phyloP scores from a whole-genome alignment of 768 basidiomycete species.

The Tulasnella sp. region DNA sequence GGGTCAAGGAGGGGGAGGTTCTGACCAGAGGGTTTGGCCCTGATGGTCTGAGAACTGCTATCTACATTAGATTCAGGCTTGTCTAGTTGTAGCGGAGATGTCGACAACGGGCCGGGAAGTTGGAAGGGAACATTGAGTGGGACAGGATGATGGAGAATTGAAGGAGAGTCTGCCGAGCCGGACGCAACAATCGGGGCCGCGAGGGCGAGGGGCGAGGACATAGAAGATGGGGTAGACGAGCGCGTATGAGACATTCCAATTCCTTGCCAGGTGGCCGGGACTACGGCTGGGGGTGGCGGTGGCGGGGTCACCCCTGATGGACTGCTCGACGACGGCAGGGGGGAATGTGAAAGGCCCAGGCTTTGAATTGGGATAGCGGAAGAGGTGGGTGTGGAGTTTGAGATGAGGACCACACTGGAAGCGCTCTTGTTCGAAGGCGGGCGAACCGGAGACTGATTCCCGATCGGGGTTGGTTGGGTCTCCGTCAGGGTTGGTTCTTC shows the following conservation, averaged over 20 bases:
- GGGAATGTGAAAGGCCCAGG: slow-evolving; percentile 18
- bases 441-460: slow-evolving; percentile 36
- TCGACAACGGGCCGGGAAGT: neutral
- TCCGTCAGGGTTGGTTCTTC: slow-evolving; percentile 26
- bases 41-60: slow-evolving; percentile 34
- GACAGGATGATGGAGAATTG: slow-evolving; percentile 31
- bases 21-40: slow-evolving; percentile 53
- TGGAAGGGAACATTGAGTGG: slow-evolving; percentile 1
- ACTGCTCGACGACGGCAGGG: slow-evolving; percentile 17
- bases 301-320: slow-evolving; percentile 25
- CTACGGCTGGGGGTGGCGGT: neutral
- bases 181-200: slow-evolving; percentile 76
- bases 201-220: slow-evolving; percentile 76
- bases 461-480: slow-evolving; percentile 50
- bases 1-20: slow-evolving; percentile 45
- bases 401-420: neutral
- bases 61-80: slow-evolving; percentile 6
- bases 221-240: slow-evolving; percentile 79
- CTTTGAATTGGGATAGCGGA: slow-evolving; percentile 20
- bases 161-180: neutral
- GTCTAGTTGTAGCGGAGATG: slow-evolving; percentile 8
- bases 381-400: slow-evolving; percentile 24
- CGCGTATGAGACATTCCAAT: slow-evolving; percentile 27
- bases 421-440: slow-evolving; percentile 2
- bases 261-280: slow-evolving; percentile 22